Evolutionary conservation across 306 rosid genomes (phyloP).

Genomic region (Arachis stenosperma): DNA sequence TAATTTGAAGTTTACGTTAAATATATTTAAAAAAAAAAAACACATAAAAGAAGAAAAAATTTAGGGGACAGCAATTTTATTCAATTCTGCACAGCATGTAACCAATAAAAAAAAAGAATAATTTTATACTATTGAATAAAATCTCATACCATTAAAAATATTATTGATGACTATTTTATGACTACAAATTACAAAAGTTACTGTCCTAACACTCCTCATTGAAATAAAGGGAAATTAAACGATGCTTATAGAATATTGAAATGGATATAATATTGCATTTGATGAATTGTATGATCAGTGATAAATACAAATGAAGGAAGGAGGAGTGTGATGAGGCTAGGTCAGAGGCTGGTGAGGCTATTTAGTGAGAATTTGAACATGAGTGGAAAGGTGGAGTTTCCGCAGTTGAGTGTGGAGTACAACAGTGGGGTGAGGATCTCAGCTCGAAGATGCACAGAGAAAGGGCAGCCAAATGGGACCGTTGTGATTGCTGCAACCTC

Average conservation of each 20-base stretch:
- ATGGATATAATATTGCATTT: background rate
- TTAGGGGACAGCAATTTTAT: no score
- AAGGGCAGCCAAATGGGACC: slow-evolving; percentile 61
- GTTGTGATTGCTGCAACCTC: slow-evolving; percentile 57
- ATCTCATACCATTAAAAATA: no score
- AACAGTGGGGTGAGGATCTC: slow-evolving; percentile 52
- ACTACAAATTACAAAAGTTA: no score
- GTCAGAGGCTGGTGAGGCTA: slow-evolving; percentile 64
- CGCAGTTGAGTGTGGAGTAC: slow-evolving; percentile 43
- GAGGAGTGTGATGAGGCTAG: slow-evolving; percentile 52
- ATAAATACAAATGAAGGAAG: slow-evolving; percentile 49
- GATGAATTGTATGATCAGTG: slow-evolving; percentile 39
- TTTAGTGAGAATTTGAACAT: slow-evolving; percentile 60
- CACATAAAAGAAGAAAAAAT: no score
- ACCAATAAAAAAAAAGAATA: no score
- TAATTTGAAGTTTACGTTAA: no score
- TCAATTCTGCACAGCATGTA: no score
- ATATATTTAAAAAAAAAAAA: background rate
- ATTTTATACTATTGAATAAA: no score
- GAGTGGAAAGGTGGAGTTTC: slow-evolving; percentile 51
- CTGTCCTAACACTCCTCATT: no score
- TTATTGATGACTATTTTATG: no score
- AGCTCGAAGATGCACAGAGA: slow-evolving; percentile 34
- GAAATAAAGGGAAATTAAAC: no score
- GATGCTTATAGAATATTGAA: background rate